Conservation (phyloP, 2,329 filamentous ascomycete genomes). For the Hymenoscyphus occultus region DNA sequence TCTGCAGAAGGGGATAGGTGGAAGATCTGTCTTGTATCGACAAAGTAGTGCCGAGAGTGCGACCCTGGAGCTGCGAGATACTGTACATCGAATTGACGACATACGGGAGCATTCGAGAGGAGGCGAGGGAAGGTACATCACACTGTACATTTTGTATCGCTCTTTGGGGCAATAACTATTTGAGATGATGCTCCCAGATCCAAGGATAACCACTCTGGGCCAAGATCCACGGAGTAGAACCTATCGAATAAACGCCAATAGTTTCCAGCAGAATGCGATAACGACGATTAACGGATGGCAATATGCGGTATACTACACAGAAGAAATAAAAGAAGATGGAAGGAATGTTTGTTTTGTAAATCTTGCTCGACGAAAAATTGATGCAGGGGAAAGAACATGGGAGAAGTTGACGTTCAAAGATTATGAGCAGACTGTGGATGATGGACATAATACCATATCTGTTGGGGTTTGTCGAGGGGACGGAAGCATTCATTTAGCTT, state of each 20-base stretch:
- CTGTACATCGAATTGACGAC: background rate
- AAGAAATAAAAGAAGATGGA: background rate
- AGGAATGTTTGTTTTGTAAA: constrained; percentile 21
- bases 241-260: constrained; percentile 30
- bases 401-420: constrained; percentile 26
- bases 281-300: constrained; percentile 27
- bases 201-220: constrained; percentile 23
- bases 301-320: constrained; percentile 28
- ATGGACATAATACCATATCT: constrained; percentile 30
- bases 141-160: background rate
- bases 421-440: constrained; percentile 27
- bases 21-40: constrained; percentile 1
- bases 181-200: constrained; percentile 14
- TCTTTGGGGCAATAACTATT: background rate
- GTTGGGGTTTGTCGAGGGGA: constrained; percentile 29
- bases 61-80: background rate
- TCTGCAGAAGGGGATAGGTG: constrained; percentile 9
- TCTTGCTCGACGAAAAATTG: constrained; percentile 18
- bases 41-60: background rate
- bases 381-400: constrained; percentile 15
- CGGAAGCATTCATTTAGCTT: constrained; percentile 29
- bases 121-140: background rate
- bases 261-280: constrained; percentile 30
- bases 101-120: background rate
- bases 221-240: constrained; percentile 23